Evolutionary conservation across 495 filamentous ascomycete genomes (phyloP), one percentile per base, ranked within the genome.

Genomic region (Xylaria venustula): DNA sequence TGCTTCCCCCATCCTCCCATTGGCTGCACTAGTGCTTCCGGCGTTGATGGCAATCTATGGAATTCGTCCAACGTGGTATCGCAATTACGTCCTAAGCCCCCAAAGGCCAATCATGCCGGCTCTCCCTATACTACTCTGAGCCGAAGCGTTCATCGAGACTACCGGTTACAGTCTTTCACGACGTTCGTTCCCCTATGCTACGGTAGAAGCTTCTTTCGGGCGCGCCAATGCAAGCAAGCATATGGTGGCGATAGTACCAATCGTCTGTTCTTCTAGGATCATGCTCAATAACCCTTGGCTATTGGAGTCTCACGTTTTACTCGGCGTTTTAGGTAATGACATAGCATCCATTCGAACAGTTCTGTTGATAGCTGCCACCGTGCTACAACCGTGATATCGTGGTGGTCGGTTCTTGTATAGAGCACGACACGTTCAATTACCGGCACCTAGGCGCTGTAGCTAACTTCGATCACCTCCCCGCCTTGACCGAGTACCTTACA

Each of bases 1-100:
- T 7, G 44, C 62, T 53, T 11, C 36, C 52, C 57, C 55, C 9
- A 25, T 30, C 4, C 44, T 46, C 46, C 36, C 15, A 71, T 69
- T 71, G 69, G 69, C 37, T 56, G 49, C 50, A 55, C 41, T 20
- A 49, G 54, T 64, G 61, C 56, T 46, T 54, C 61, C 55, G 69
- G 48, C 62, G 51, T 67, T 56, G 50, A 66, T 62, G 68, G 62
- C 64, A 71, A 67, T 69, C 61, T 65, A 68, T 68, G 66, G 60
- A 68, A 66, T 64, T 67, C 69, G 67, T 53, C 67, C 60, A 67
- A 67, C 64, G 69, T 69, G 64, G 41, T 61, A 69, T 71, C 63
- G 67, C 66, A 71, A 69, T 71, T 69, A 69, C 64, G 58, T 65
- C 60, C 49, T 54, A 57, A 53, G 62, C 60, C 37, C 34, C 7